These are phyloP conservation scores for Sporisorium sorghi DNA, from an alignment of 1,284 basidiomycete species.

Conservation along the genomic window DNA sequence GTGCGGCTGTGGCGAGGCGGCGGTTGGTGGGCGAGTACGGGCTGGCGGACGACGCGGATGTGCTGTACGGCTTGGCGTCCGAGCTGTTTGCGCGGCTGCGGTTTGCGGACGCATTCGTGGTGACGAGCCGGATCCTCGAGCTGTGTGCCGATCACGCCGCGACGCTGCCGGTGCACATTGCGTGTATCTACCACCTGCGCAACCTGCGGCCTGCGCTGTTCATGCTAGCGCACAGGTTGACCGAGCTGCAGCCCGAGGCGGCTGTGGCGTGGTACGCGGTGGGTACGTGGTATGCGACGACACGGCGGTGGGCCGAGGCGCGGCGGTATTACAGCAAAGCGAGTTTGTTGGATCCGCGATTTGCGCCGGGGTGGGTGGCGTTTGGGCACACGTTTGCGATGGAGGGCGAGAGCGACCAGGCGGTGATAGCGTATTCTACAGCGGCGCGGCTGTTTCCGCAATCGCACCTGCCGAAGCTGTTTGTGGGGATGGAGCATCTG, in stretches of 20 bases:
- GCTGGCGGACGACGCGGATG: constrained; percentile 88
- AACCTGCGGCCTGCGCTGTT: constrained; percentile 92
- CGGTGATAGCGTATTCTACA: constrained; percentile 96
- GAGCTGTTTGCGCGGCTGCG: constrained; percentile 86
- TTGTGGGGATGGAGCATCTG: constrained; percentile 98
- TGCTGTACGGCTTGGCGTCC: constrained; percentile 90
- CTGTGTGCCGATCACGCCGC: constrained; percentile 58
- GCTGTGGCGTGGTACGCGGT: constrained; percentile 98
- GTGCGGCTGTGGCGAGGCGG: constrained; percentile 61
- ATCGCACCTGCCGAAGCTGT: constrained; percentile 91
- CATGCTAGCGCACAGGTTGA: constrained; percentile 93
- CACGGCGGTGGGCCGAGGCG: constrained; percentile 75
- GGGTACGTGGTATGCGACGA: constrained; percentile 93
- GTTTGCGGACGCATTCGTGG: constrained; percentile 90
- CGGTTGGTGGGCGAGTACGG: constrained; percentile 77
- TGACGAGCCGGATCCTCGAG: constrained; percentile 74
- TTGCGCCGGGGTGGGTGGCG: constrained; percentile 95
- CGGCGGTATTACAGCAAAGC: constrained; percentile 77
- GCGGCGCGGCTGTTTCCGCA: constrained; percentile 92
- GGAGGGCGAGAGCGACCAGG: constrained; percentile 96
- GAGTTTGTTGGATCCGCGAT: constrained; percentile 93
- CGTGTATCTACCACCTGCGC: constrained; percentile 94
- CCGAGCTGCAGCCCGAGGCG: constrained; percentile 87
- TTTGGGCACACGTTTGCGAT: constrained; percentile 97
- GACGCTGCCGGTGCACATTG: constrained; percentile 87